Evolutionary conservation across 2,329 filamentous ascomycete species (phyloP), one percentile per base, ranked within the genome.

Genomic region (Pseudonectria buxi): DNA sequence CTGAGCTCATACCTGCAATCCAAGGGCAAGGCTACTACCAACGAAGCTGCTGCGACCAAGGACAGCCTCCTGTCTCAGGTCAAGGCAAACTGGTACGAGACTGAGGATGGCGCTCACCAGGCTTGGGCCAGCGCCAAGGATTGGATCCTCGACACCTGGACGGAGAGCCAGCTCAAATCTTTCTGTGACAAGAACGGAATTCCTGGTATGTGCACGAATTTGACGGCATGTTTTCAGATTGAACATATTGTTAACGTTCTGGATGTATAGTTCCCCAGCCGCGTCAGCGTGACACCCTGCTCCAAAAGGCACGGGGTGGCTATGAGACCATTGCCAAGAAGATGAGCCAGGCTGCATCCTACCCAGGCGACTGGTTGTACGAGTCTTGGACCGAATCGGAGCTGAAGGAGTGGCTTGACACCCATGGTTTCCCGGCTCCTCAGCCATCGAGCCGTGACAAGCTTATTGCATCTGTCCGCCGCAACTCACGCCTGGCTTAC

Each of bases 81-180:
- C 54, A 83, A 83, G 68, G 67, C 59, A 41, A 75, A 70, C 53
- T 95, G 80, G 86, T 82, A 79, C 48, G 84, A 94, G 61, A 81
- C 82, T 9, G 82, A 87, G 47, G 84, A 92, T 28, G 81, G 83
- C 48, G 72, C 85, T 26, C 76, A 84, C 42, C 71, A 82, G 30
- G 79, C 84, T 15, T 89, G 85, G 65, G 59, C 66, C 32, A 83
- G 69, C 50, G 77, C 86, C 31, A 86, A 84, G 62, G 83, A 90
- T 52, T 96, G 92, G 92, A 84, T 96, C 49, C 83, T 96, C 55
- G 87, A 96, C 58, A 92, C 86, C 40, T 95, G 89, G 86, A 81
- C 83, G 47, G 90, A 96, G 39, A 95, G 88, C 47, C 83, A 94
- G 59, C 73, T 98, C 49, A 95, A 96, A 72, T 68, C 85, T 2